phyloP scores from a whole-genome alignment of 768 basidiomycete genomes.

The Sporobolomyces pararoseus region DNA sequence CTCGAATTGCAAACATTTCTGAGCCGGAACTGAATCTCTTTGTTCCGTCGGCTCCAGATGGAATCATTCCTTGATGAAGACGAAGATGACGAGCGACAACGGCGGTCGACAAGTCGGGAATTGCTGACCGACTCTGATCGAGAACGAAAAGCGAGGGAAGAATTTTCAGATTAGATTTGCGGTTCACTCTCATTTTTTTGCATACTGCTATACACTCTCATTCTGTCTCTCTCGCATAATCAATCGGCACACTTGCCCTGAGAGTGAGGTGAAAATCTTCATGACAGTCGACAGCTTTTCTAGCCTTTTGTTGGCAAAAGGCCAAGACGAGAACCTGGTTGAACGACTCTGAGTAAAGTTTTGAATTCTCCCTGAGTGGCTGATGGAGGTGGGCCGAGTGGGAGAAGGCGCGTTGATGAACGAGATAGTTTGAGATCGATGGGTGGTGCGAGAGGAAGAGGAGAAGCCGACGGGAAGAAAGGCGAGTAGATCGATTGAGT shows the following conservation, averaged over 20 bases:
- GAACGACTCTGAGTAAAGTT: slow-evolving; percentile 13
- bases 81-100: background rate
- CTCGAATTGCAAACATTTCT: background rate
- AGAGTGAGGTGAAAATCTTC: no score
- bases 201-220: background rate
- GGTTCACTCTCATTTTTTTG: no score
- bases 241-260: no score
- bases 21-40: background rate
- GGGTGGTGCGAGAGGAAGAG: background rate
- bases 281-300: background rate
- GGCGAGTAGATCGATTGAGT: slow-evolving; percentile 28
- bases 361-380: slow-evolving; percentile 7
- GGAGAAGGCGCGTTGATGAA: background rate
- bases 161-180: slow-evolving; percentile 27
- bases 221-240: background rate
- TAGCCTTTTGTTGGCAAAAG: slow-evolving; percentile 23
- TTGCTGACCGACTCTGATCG: slow-evolving; percentile 1
- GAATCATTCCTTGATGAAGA: slow-evolving; percentile 1
- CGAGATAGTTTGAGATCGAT: background rate
- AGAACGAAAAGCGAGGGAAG: slow-evolving; percentile 24
- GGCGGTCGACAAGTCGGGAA: background rate
- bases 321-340: slow-evolving; percentile 21
- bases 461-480: slow-evolving; percentile 11
- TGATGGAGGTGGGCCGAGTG: slow-evolving; percentile 4
- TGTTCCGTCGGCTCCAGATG: background rate